Evolutionary conservation across 2,329 filamentous ascomycete genomes (phyloP).

Genomic region (Colletotrichum neosansevieriae): DNA sequence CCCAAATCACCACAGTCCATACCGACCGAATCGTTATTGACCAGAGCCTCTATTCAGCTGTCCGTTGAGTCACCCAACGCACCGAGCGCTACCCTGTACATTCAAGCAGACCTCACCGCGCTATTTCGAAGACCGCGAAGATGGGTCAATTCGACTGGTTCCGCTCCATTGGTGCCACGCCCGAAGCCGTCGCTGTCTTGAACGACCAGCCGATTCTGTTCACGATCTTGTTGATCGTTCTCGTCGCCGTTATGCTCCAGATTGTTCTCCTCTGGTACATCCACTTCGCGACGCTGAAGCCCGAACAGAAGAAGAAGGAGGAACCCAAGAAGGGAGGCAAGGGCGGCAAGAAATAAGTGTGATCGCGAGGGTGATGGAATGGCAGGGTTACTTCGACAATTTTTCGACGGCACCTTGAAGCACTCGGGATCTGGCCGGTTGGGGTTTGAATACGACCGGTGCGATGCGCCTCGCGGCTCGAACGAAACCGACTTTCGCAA

Average conservation of each 20-base stretch:
- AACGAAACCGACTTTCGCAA: not conserved
- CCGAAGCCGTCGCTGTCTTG: slow-evolving; percentile 68
- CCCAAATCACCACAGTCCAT: slow-evolving; percentile 18
- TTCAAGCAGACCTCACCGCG: not conserved
- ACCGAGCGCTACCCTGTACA: not conserved
- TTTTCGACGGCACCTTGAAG: not conserved
- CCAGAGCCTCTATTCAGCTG: slow-evolving; percentile 5
- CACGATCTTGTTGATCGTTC: slow-evolving; percentile 66
- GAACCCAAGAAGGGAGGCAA: slow-evolving; percentile 54
- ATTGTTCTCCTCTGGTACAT: slow-evolving; percentile 67
- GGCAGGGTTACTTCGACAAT: not conserved
- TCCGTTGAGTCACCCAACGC: too few relatives aligned
- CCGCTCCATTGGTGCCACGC: slow-evolving; percentile 66
- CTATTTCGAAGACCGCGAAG: not conserved
- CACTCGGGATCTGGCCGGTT: not conserved
- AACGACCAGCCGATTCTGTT: slow-evolving; percentile 73
- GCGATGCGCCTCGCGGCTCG: not conserved
- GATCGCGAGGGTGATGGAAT: not conserved
- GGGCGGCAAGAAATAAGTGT: slow-evolving; percentile 44
- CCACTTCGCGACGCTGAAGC: slow-evolving; percentile 70
- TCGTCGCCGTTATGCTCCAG: slow-evolving; percentile 62
- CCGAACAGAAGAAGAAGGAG: slow-evolving; percentile 69
- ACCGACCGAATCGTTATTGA: slow-evolving; percentile 19
- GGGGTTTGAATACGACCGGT: not conserved
- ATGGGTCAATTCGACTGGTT: slow-evolving; percentile 71